Evolutionary conservation across 1,139 yeast genomes (phyloP).

Genomic region (Candida dubliniensis): DNA sequence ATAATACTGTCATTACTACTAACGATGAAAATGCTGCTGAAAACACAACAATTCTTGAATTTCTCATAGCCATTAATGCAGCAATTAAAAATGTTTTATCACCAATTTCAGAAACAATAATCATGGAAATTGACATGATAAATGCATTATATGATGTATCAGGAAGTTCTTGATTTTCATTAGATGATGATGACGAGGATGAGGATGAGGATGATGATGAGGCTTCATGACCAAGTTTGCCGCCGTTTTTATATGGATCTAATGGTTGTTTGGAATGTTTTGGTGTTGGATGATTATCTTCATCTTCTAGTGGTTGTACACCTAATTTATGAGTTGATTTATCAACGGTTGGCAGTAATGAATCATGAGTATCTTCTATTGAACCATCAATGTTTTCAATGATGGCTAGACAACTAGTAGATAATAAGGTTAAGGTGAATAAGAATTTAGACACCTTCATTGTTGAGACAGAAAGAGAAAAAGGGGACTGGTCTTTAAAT

Average conservation of each 20-base stretch:
- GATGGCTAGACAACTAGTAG: constrained; percentile 5
- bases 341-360: constrained; percentile 7
- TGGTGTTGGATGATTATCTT: constrained; percentile 35
- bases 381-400: constrained; percentile 6
- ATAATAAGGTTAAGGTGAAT: constrained; percentile 8
- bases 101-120: constrained; percentile 89
- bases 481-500: too few species aligned
- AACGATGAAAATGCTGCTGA: constrained; percentile 86
- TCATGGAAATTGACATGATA: constrained; percentile 77
- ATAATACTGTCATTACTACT: constrained; percentile 84
- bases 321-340: constrained; percentile 22
- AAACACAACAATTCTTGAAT: constrained; percentile 78
- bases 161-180: constrained; percentile 13
- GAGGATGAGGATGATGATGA: background rate
- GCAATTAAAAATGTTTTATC: constrained; percentile 97
- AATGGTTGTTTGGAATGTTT: constrained; percentile 25
- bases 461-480: background rate
- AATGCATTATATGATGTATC: constrained; percentile 48
- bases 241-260: constrained; percentile 15
- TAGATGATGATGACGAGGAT: background rate
- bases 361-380: constrained; percentile 6
- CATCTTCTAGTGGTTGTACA: constrained; percentile 26
- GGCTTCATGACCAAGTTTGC: constrained; percentile 4
- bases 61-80: constrained; percentile 97
- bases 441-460: constrained; percentile 11